A percentile compares a stretch with the other conserved stretches of the same genome.
Evolutionary conservation across 176 grass and related monocot species (phyloP).

Genomic region (Alopecurus myosuroides): DNA sequence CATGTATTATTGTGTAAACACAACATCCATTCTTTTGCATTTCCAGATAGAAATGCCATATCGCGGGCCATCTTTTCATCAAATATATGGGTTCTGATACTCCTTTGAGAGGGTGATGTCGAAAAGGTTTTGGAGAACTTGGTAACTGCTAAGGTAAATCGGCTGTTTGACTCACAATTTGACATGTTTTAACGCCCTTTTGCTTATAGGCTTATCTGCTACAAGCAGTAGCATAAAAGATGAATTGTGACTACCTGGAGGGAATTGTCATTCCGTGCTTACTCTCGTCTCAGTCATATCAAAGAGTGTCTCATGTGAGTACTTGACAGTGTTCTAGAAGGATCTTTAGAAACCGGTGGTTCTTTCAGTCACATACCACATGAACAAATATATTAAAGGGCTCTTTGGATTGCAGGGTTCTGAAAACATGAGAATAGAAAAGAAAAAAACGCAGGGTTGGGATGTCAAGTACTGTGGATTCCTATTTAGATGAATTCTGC

Average conservation of each 20-base stretch:
- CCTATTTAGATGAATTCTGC: too few relatives aligned
- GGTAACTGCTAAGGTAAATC: too few relatives aligned
- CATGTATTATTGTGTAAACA: constrained; percentile 34
- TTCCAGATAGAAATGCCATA: constrained; percentile 44
- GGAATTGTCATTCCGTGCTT: not conserved
- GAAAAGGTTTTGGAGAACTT: not conserved
- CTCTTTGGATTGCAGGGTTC: too few relatives aligned
- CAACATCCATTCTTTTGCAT: constrained; percentile 41
- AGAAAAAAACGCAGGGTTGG: too few relatives aligned
- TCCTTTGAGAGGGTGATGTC: not conserved
- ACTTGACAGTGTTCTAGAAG: not conserved
- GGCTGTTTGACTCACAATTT: not conserved
- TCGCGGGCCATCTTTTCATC: constrained; percentile 8
- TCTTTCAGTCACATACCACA: not conserved
- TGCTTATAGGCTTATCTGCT: not conserved
- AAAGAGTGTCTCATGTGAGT: not conserved
- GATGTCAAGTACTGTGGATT: too few relatives aligned
- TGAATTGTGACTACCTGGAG: not conserved
- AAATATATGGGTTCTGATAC: not conserved
- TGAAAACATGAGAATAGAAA: too few relatives aligned
- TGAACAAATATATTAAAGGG: not conserved
- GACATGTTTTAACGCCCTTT: not conserved
- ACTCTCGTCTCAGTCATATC: not conserved
- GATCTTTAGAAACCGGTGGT: not conserved
- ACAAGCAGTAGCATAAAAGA: too few relatives aligned